Conservation (phyloP, 2,329 filamentous ascomycete genomes). For the Penicillium sp. region DNA sequence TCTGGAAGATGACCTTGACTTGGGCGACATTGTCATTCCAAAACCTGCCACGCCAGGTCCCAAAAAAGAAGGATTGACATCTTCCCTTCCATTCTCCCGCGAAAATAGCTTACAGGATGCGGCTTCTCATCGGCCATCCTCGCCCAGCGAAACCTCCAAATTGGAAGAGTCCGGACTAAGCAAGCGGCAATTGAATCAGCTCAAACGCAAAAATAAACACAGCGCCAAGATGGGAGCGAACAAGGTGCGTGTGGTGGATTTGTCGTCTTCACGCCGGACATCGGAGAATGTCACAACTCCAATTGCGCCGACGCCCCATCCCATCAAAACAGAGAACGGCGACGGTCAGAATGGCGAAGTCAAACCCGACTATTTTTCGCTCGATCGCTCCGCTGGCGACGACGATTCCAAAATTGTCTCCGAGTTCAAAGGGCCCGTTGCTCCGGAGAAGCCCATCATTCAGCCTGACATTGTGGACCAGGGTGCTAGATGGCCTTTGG, state of each 20-base stretch:
- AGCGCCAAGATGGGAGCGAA: constrained; percentile 86
- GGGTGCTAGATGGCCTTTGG: constrained; percentile 89
- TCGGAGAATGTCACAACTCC: constrained; percentile 66
- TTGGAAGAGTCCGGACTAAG: constrained; percentile 74
- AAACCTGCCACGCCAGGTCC: constrained; percentile 46
- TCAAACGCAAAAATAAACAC: constrained; percentile 91
- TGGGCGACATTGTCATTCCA: constrained; percentile 57
- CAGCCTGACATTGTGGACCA: constrained; percentile 75
- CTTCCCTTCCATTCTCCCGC: constrained; percentile 41
- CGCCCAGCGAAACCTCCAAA: constrained; percentile 52
- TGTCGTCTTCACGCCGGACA: constrained; percentile 70
- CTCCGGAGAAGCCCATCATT: constrained; percentile 83
- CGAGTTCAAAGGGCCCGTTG: constrained; percentile 84
- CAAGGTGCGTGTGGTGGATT: constrained; percentile 86
- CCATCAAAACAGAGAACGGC: constrained; percentile 63
- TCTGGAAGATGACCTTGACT: constrained; percentile 77
- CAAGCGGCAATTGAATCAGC: constrained; percentile 88
- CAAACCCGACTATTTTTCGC: constrained; percentile 81
- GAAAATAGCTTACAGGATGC: constrained; percentile 49
- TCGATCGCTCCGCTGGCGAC: constrained; percentile 78
- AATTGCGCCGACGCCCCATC: constrained; percentile 52
- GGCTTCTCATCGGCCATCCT: constrained; percentile 44
- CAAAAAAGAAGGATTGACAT: constrained; percentile 54
- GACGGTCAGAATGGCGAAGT: constrained; percentile 62
- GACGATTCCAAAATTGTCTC: constrained; percentile 91